Evolutionary conservation across 495 filamentous ascomycete species (phyloP).

Genomic region (Annulohypoxylon maeteangense): DNA sequence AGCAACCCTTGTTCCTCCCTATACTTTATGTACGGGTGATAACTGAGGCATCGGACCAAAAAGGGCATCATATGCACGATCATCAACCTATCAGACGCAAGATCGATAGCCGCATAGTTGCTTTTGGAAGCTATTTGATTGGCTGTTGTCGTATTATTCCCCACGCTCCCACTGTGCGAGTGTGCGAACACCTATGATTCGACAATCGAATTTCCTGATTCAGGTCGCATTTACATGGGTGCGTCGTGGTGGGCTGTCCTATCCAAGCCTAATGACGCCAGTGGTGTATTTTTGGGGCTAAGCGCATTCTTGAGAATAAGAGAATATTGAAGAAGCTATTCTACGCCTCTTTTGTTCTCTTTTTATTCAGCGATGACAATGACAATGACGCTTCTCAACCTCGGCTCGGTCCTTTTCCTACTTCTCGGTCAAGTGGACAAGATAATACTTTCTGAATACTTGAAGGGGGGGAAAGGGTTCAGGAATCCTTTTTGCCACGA

Average conservation of each 20-base stretch:
- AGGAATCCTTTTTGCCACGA: slow-evolving; percentile 4
- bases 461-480: slow-evolving; percentile 7
- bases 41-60: slow-evolving; percentile 29
- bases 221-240: slow-evolving; percentile 40
- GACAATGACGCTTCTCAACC: slow-evolving; percentile 11
- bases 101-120: slow-evolving; percentile 47
- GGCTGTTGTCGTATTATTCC: slow-evolving; percentile 43
- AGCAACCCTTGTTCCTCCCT: slow-evolving; percentile 22
- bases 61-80: slow-evolving; percentile 46
- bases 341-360: slow-evolving; percentile 16
- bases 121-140: slow-evolving; percentile 41
- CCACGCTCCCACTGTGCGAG: slow-evolving; percentile 35
- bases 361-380: slow-evolving; percentile 18
- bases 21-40: slow-evolving; percentile 30
- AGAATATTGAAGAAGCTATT: slow-evolving; percentile 18
- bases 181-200: slow-evolving; percentile 29
- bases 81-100: slow-evolving; percentile 45
- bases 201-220: slow-evolving; percentile 32
- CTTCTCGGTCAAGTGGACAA: slow-evolving; percentile 15
- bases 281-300: slow-evolving; percentile 30
- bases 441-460: not conserved
- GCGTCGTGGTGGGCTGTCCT: slow-evolving; percentile 31
- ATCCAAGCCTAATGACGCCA: slow-evolving; percentile 41
- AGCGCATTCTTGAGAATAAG: slow-evolving; percentile 6
- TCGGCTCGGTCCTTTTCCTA: not conserved